These are phyloP conservation scores for Lumnitzera littorea DNA, from an alignment of 345 rosid genomes.

Conservation along the genomic window DNA sequence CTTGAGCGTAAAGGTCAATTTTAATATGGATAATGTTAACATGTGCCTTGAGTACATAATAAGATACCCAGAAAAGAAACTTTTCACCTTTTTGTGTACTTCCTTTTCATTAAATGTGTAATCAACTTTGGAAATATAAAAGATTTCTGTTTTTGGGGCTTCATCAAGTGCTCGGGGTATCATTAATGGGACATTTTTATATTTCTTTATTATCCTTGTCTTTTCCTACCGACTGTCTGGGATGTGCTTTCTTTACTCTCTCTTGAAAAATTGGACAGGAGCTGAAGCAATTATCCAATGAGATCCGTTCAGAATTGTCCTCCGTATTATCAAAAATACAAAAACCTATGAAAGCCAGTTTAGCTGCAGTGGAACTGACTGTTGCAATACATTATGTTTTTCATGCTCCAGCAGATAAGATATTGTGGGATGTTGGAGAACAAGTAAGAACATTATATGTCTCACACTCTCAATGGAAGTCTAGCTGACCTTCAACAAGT, in stretches of 20 bases:
- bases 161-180: too few relatives aligned
- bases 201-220: too few relatives aligned
- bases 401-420: slow-evolving; percentile 79
- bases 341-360: slow-evolving; percentile 53
- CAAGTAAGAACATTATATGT: slow-evolving; percentile 37
- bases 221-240: too few relatives aligned
- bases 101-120: too few relatives aligned
- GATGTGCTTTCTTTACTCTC: not conserved
- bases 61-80: too few relatives aligned
- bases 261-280: slow-evolving; percentile 38
- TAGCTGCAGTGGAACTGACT: slow-evolving; percentile 73
- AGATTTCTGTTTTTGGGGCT: too few relatives aligned
- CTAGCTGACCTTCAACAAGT: too few relatives aligned
- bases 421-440: slow-evolving; percentile 85
- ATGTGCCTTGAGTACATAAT: too few relatives aligned
- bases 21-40: too few relatives aligned
- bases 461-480: too few relatives aligned
- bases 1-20: slow-evolving; percentile 52
- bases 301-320: slow-evolving; percentile 54
- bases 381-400: slow-evolving; percentile 83
- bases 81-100: slow-evolving; percentile 4
- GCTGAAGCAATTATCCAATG: slow-evolving; percentile 62
- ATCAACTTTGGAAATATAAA: not conserved
- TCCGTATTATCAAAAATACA: slow-evolving; percentile 35
- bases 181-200: too few relatives aligned